These are phyloP conservation scores for Aspergillus ibericus DNA, from an alignment of 2,329 filamentous ascomycete genomes.

Conservation along the genomic window DNA sequence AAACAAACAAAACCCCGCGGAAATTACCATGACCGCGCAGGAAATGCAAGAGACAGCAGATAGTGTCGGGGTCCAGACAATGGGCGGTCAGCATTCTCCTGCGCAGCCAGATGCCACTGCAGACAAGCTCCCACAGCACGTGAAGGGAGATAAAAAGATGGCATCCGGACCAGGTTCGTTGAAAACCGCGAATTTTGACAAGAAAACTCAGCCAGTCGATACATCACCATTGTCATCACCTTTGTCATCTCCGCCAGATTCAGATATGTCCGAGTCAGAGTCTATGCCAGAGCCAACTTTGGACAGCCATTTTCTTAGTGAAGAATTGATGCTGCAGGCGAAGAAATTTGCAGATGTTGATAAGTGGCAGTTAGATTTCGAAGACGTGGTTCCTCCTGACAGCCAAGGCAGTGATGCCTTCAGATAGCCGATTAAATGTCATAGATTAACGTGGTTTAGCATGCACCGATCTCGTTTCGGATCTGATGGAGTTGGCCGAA, in stretches of 20 bases:
- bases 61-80: neutral
- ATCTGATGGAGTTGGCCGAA: neutral
- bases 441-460: neutral
- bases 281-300: slow-evolving; percentile 11
- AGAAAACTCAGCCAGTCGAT: slow-evolving; percentile 31
- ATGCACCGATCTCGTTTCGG: neutral
- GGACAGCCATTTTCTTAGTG: slow-evolving; percentile 29
- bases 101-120: neutral
- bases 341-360: slow-evolving; percentile 45
- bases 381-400: slow-evolving; percentile 36
- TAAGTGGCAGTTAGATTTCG: slow-evolving; percentile 46
- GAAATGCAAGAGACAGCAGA: slow-evolving; percentile 1
- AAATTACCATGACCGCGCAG: slow-evolving; percentile 17
- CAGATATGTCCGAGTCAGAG: slow-evolving; percentile 31
- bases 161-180: neutral
- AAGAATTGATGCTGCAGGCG: slow-evolving; percentile 37
- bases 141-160: neutral
- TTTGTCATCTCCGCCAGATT: slow-evolving; percentile 34
- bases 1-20: slow-evolving; percentile 22
- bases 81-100: neutral
- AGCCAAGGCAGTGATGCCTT: slow-evolving; percentile 23
- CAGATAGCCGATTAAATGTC: slow-evolving; percentile 1
- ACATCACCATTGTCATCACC: slow-evolving; percentile 26
- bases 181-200: slow-evolving; percentile 22
- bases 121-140: neutral